Evolutionary conservation across 495 filamentous ascomycete species (phyloP).

Genomic region (Lophiotrema nucula): DNA sequence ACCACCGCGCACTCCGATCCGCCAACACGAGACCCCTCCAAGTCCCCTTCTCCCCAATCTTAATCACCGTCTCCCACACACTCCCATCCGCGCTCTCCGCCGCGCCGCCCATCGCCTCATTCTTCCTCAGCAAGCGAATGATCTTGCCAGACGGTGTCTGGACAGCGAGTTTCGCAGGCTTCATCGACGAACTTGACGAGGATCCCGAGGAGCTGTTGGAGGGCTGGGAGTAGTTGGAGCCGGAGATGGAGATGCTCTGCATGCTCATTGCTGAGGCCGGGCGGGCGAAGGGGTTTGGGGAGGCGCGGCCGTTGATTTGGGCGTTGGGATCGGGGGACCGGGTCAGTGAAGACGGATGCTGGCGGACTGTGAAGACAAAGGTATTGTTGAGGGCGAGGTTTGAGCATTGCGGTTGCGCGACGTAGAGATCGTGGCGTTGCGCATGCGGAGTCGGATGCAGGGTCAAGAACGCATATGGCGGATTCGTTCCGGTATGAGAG

Average conservation of each 20-base stretch:
- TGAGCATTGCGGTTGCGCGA: slow-evolving; percentile 89
- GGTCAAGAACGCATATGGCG: slow-evolving; percentile 86
- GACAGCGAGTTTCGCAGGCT: slow-evolving; percentile 93
- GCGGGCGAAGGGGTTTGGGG: slow-evolving; percentile 68
- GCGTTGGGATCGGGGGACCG: slow-evolving; percentile 49
- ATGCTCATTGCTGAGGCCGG: slow-evolving; percentile 83
- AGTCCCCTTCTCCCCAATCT: slow-evolving; percentile 84
- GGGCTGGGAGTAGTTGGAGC: slow-evolving; percentile 50
- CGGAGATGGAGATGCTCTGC: slow-evolving; percentile 62
- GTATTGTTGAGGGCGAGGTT: slow-evolving; percentile 89
- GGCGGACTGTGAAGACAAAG: slow-evolving; percentile 92
- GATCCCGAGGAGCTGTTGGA: slow-evolving; percentile 11
- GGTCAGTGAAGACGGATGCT: slow-evolving; percentile 72
- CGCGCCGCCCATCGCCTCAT: slow-evolving; percentile 54
- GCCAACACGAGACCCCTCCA: slow-evolving; percentile 95
- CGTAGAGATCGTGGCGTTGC: slow-evolving; percentile 92
- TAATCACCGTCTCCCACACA: slow-evolving; percentile 96
- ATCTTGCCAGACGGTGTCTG: slow-evolving; percentile 97
- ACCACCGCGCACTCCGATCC: slow-evolving; percentile 94
- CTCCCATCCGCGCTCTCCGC: slow-evolving; percentile 65
- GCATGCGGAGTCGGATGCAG: slow-evolving; percentile 96
- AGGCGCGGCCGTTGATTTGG: slow-evolving; percentile 47
- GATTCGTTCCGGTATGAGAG: slow-evolving; percentile 84
- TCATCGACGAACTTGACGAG: slow-evolving; percentile 43
- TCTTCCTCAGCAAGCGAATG: slow-evolving; percentile 82